These are phyloP conservation scores for Aspergillus fumigatus DNA, from an alignment of 2,329 filamentous ascomycete genomes.

Conservation along the genomic window DNA sequence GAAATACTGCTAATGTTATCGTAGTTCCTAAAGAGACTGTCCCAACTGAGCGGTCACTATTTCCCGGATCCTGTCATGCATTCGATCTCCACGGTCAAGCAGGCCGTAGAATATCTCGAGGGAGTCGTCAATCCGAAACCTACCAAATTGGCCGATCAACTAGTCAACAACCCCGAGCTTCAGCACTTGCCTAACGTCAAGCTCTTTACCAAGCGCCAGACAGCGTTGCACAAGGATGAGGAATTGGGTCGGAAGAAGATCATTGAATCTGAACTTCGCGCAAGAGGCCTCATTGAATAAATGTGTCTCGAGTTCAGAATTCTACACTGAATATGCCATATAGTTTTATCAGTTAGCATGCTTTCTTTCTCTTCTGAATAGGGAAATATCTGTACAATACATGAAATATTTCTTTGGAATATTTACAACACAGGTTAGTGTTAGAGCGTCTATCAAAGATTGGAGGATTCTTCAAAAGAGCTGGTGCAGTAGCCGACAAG, in stretches of 20 bases:
- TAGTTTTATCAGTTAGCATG: slow-evolving; percentile 18
- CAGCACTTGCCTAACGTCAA: slow-evolving; percentile 63
- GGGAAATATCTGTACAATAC: neutral
- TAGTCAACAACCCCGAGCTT: slow-evolving; percentile 48
- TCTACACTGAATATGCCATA: slow-evolving; percentile 3
- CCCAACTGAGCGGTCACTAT: slow-evolving; percentile 73
- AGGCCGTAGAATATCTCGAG: slow-evolving; percentile 51
- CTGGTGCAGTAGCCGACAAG: slow-evolving; percentile 9
- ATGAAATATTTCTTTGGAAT: slow-evolving; percentile 2
- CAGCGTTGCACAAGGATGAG: slow-evolving; percentile 66
- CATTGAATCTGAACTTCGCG: slow-evolving; percentile 65
- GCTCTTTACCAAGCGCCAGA: slow-evolving; percentile 61
- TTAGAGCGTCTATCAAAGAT: neutral
- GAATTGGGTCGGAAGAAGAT: slow-evolving; percentile 73
- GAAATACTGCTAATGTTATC: slow-evolving; percentile 29
- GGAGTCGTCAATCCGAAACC: slow-evolving; percentile 35
- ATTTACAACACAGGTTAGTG: slow-evolving; percentile 21
- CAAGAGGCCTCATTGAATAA: slow-evolving; percentile 55
- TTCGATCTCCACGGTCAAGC: slow-evolving; percentile 50
- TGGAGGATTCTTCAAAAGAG: neutral
- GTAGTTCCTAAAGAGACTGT: slow-evolving; percentile 74
- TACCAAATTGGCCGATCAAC: slow-evolving; percentile 58
- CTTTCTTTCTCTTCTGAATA: slow-evolving; percentile 4
- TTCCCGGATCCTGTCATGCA: slow-evolving; percentile 67
- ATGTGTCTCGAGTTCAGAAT: neutral